Evolutionary conservation across 2,329 filamentous ascomycete species (phyloP), one percentile per base, ranked within the genome.

Genomic region (Pyrenochaeta sp.): DNA sequence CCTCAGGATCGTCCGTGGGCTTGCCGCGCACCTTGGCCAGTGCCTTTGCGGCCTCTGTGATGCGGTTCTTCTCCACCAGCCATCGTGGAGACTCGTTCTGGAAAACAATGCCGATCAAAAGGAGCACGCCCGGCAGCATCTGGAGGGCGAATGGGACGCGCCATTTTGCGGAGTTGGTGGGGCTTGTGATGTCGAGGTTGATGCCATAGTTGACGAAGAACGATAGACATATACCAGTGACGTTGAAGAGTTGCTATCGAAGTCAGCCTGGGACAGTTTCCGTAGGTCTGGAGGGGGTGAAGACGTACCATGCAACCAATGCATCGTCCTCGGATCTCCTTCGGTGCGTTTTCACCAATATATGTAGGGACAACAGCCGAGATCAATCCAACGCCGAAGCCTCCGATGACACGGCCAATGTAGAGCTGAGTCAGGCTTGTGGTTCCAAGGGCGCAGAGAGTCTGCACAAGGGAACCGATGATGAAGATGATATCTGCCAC

Each of bases 151-250:
- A 77, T 0, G 79, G 78, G 3, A 80, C 67, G 6, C 78, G 73
- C 78, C 79, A 82, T 61, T 81, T 79, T n/a, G 69, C 72, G 2
- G 76, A 72, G 24, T 72, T 70, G 3, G 71, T 62, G 5, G 48
- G 42, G 8, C 60, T 44, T n/a, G 65, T 69, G 38, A 80, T 73
- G 35, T 74, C 71, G 18, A 74, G 63, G 14, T 71, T 62, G 31
- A 80, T 77, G 23, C 78, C 77, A 49, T 79, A 81, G 59, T 80
- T 78, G 40, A 81, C 72, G 65, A 79, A 81, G 66, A 80, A 80
- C 23, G 74, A 73, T 13, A 80, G 61, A 36, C 76, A 79, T 15
- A 78, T 79, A 9, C 73, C 73, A 1, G 72, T 73, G 15, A 75
- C 73, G 51, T 72, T 75, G 58, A 72, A 71, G 4, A 72, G 58